Evolutionary conservation across 257 asterid genomes (phyloP).

Genomic region (Mitragyna speciosa): DNA sequence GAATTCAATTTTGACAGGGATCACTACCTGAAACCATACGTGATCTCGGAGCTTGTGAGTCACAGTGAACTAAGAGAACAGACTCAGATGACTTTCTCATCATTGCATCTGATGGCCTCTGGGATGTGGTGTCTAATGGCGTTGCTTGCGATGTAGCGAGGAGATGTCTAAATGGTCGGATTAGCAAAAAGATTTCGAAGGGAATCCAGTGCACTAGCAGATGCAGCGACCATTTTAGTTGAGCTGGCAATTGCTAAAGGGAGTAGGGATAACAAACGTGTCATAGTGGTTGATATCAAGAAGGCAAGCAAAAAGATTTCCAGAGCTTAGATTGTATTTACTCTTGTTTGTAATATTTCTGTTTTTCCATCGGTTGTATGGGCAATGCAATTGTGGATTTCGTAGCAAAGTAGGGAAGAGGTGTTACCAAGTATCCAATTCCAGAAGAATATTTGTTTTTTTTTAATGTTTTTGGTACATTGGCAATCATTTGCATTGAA

Average conservation of each 20-base stretch:
- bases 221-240: constrained; percentile 45
- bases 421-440: no score
- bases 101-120: constrained; percentile 61
- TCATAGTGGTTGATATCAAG: constrained; percentile 48
- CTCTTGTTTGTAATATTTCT: neutral
- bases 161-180: constrained; percentile 28
- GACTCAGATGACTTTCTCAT: constrained; percentile 50
- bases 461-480: no score
- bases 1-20: constrained; percentile 25
- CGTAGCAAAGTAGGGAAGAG: no score
- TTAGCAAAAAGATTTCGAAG: neutral
- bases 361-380: neutral
- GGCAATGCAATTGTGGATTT: no score
- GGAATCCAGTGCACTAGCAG: constrained; percentile 19
- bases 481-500: no score
- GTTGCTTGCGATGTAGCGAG: constrained; percentile 40
- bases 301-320: constrained; percentile 11
- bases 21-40: constrained; percentile 36
- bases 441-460: no score
- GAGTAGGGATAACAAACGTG: constrained; percentile 54
- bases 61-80: constrained; percentile 27
- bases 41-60: constrained; percentile 56
- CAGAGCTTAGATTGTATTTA: neutral
- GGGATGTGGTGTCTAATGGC: constrained; percentile 57
- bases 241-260: constrained; percentile 63